Evolutionary conservation across 192 early-diverging fungal genomes (phyloP).

Genomic region (Dispira simplex): DNA sequence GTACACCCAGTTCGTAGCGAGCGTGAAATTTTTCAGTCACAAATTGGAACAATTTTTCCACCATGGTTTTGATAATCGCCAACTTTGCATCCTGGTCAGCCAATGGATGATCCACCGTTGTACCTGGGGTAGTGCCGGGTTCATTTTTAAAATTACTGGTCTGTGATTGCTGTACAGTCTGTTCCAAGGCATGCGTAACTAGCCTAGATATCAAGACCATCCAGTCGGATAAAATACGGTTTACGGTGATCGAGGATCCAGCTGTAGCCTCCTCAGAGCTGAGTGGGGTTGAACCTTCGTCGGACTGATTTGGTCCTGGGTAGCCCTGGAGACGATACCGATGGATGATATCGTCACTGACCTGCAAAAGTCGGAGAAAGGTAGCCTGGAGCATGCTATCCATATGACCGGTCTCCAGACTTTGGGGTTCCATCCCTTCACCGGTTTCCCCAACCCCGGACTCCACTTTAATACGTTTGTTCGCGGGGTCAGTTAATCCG

Average conservation of each 20-base stretch:
- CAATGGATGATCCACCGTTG: background rate
- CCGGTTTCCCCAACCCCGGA: background rate
- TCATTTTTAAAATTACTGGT: background rate
- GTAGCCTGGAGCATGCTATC: slow-evolving; percentile 5
- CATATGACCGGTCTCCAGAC: background rate
- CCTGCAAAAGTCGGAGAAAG: background rate
- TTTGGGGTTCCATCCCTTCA: background rate
- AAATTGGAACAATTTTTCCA: background rate
- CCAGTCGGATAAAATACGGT: background rate
- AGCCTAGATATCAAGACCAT: slow-evolving; percentile 1
- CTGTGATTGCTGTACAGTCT: background rate
- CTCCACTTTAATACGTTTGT: background rate
- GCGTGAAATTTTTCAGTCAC: background rate
- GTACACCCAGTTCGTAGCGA: slow-evolving; percentile 5
- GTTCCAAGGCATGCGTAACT: background rate
- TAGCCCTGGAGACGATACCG: background rate
- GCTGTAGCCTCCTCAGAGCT: background rate
- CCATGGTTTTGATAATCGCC: background rate
- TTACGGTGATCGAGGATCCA: background rate
- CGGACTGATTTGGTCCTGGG: background rate
- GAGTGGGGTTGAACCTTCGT: background rate
- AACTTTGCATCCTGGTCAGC: background rate
- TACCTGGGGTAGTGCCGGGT: background rate
- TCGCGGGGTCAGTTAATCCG: background rate
- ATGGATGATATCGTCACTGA: background rate